Evolutionary conservation across 2,329 filamentous ascomycete genomes (phyloP), one percentile per base, ranked within the genome.

Genomic region (Hypoxylon sp.): DNA sequence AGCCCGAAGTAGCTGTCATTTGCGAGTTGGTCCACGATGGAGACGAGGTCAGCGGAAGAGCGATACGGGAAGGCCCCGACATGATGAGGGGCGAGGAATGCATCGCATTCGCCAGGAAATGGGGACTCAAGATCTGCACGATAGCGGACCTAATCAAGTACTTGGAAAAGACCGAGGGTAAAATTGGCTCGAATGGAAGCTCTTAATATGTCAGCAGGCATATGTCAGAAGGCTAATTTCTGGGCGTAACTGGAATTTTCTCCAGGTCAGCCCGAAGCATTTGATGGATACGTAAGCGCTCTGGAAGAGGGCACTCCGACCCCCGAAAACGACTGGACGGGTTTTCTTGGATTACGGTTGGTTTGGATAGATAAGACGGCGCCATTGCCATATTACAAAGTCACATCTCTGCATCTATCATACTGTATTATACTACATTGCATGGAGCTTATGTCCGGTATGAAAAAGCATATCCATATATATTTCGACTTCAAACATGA

Each of bases 61-160:
- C 93, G 0, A 83, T 92, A 75, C 84, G 90, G 72, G 79, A 80
- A 10, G 89, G 87, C 19, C 87, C 90, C n/a, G 93, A 91, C 25
- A 99, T 99, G 96, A 90, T 98, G 89, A 84, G 94, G 73, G 89
- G 93, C 70, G 93, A 97, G 82, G 92, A 89, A 38, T 98, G 94
- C 82, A 84, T 99, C 76, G 87, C 85, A 55, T 99, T 99, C 85
- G 96, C 94, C 28, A 89, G 89, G 80, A 90, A 86, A 80, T 98
- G 92, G 90, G 94, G 94, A 3, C 84, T 99, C 73, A 96, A 92
- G 84, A 93, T 97, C 65, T 97, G 94, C 82, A 98, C 96, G 30
- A 98, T 99, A 81, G 94, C 95, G 78, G 94, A 95, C 80, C 80
- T 99, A 81, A 91, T 95, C 28, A 84, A 83, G 63, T 92, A 97